phyloP scores from a whole-genome alignment of 805 yeast genomes.

The Sugiyamaella boreocaroliniensis region DNA sequence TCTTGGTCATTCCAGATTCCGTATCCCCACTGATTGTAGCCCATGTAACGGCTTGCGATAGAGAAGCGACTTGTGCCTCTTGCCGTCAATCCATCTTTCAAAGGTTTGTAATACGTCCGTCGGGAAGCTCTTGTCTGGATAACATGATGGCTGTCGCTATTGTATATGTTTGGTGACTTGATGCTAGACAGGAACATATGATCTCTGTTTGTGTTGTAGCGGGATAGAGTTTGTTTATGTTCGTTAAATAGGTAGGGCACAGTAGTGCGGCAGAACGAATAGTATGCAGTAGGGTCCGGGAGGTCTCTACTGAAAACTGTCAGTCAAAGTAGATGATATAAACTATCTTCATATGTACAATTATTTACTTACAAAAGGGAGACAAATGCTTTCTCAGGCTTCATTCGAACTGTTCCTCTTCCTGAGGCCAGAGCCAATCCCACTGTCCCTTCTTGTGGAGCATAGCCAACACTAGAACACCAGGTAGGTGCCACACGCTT shows the following conservation, averaged over 20 bases:
- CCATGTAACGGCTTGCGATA: constrained; percentile 1
- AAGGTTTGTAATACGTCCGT: neutral
- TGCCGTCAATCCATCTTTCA: constrained; percentile 3
- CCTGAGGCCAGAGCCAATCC: constrained; percentile 54
- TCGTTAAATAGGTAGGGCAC: too few relatives aligned
- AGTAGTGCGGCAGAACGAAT: too few relatives aligned
- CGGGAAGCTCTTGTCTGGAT: neutral
- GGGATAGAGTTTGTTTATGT: too few relatives aligned
- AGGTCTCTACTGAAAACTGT: too few relatives aligned
- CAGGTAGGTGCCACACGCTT: constrained; percentile 90
- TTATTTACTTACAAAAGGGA: too few relatives aligned
- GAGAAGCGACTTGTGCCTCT: constrained; percentile 4
- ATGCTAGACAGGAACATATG: neutral
- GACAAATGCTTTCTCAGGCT: too few relatives aligned
- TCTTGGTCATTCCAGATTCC: constrained; percentile 6
- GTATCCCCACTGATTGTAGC: constrained; percentile 8
- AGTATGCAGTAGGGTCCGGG: too few relatives aligned
- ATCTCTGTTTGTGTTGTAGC: too few relatives aligned
- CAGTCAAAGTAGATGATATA: too few relatives aligned
- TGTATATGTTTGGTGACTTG: neutral
- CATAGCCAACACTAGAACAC: constrained; percentile 83
- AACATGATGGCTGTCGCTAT: neutral
- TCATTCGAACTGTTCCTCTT: constrained; percentile 6
- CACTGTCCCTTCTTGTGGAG: constrained; percentile 92
- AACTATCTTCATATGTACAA: too few relatives aligned